phyloP scores from a whole-genome alignment of 768 basidiomycete species.

The Vishniacozyma victoriae region DNA sequence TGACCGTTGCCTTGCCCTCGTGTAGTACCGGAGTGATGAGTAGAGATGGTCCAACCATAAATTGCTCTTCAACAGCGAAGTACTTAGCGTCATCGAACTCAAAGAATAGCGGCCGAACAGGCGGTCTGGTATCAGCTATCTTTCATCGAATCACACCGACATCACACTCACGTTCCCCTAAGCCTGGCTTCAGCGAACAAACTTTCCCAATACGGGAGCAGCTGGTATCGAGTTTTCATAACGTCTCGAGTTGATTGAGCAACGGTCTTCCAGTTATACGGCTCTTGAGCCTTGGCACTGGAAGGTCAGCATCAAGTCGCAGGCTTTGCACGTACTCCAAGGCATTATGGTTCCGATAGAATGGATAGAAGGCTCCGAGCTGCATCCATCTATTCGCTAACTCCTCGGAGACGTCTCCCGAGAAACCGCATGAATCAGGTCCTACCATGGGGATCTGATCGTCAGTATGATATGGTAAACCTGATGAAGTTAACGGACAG shows the following conservation, averaged over 20 bases:
- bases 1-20: constrained; percentile 63
- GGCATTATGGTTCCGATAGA: constrained; percentile 53
- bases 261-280: constrained; percentile 74
- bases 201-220: constrained; percentile 66
- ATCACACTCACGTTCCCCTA: constrained; percentile 24
- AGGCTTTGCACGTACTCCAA: no score
- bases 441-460: constrained; percentile 80
- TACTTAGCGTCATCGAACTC: constrained; percentile 67
- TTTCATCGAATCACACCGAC: neutral
- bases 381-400: constrained; percentile 82
- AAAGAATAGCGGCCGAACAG: constrained; percentile 68
- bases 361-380: constrained; percentile 73
- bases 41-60: constrained; percentile 63
- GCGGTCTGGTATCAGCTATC: constrained; percentile 52
- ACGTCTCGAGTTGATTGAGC: constrained; percentile 66
- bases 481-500: neutral
- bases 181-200: constrained; percentile 24
- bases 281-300: no score
- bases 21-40: constrained; percentile 69
- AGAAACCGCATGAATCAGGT: constrained; percentile 68
- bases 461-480: no score
- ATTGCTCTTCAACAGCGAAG: constrained; percentile 51
- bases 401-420: constrained; percentile 69
- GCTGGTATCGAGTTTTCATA: constrained; percentile 63
- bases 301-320: no score